Evolutionary conservation across 768 basidiomycete genomes (phyloP).

Genomic region (Auricularia cornea): DNA sequence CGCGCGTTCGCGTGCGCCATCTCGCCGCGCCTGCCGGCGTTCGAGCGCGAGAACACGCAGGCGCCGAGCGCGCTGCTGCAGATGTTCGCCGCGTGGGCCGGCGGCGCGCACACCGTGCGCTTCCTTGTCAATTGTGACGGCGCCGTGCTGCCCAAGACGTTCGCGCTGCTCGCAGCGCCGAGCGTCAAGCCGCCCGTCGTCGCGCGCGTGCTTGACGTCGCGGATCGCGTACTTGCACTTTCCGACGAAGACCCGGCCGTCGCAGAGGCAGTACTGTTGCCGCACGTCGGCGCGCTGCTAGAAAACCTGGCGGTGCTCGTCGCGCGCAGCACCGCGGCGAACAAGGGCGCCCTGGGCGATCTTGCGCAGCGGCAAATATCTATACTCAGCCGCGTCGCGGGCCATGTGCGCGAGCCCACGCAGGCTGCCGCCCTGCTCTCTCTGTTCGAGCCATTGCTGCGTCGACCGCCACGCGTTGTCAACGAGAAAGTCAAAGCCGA

Average conservation of each 20-base stretch:
- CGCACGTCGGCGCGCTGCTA: slow-evolving; percentile 64
- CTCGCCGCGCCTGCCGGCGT: slow-evolving; percentile 64
- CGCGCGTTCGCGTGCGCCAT: slow-evolving; percentile 64
- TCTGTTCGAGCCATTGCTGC: slow-evolving; percentile 72
- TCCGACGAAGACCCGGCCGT: slow-evolving; percentile 40
- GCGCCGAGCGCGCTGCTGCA: slow-evolving; percentile 84
- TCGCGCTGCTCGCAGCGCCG: slow-evolving; percentile 68
- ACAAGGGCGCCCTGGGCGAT: slow-evolving; percentile 25
- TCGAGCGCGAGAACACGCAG: slow-evolving; percentile 85
- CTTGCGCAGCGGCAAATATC: slow-evolving; percentile 74
- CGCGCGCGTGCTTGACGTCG: slow-evolving; percentile 73
- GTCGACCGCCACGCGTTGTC: slow-evolving; percentile 63
- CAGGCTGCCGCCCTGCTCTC: slow-evolving; percentile 68
- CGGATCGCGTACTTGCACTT: slow-evolving; percentile 54
- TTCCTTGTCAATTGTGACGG: slow-evolving; percentile 66
- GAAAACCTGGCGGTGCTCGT: slow-evolving; percentile 62
- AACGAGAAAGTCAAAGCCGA: slow-evolving; percentile 83
- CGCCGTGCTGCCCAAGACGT: slow-evolving; percentile 64
- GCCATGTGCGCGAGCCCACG: slow-evolving; percentile 54
- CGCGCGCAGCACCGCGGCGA: slow-evolving; percentile 45
- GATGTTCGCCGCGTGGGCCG: slow-evolving; percentile 72
- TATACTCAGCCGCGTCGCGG: slow-evolving; percentile 73
- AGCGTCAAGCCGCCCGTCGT: slow-evolving; percentile 85
- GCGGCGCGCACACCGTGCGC: slow-evolving; percentile 42
- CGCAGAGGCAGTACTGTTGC: slow-evolving; percentile 50